Evolutionary conservation across 257 asterid genomes (phyloP), one percentile per base, ranked within the genome.

Genomic region (Rubia yunnanensis): DNA sequence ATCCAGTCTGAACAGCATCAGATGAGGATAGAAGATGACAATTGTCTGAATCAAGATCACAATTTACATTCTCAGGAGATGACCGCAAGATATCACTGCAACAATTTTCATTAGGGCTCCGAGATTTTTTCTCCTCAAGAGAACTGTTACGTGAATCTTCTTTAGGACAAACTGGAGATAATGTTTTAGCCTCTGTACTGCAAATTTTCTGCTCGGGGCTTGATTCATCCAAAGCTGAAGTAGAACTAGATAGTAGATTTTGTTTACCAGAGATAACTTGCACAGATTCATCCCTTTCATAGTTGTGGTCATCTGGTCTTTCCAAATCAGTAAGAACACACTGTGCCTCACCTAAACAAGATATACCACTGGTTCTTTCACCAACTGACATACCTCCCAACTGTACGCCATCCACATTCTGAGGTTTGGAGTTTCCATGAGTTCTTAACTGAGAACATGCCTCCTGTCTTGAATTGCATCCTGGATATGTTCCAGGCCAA

Each of bases 1-100:
- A 65, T 60, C 72, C 87, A 72, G 56, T 44, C 65, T 81, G 80
- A 64, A 38, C 71, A 62, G 63, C 62, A 18, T 70, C 54, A 65
- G 70, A 71, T 32, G 65, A 66, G 39, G 78, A 69, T 26, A 23
- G 59, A 68, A 39, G 74, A 50, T 63, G 75, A 35, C 38, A 36
- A 41, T 78, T 78, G 63, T 63, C 76, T 73, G 69, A 52, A 68
- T 76, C 80, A 35, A 63, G 75, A 34, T 58, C 55, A 57, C 39
- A 48, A 31, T 53, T 73, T 46, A 57, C 59, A 75, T 78, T 75
- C 56, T 71, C 73, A 70, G 73, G 79, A 55, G 76, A 73, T 22
- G 64, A 66, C 67, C 63, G 74, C 70, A 74, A 73, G 60, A 63
- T 71, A 63, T 62, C 69, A 53, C 63, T 60, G 34, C 57, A 38